Conservation (phyloP, 345 rosid genomes). For the Hibiscus tridactylites region DNA sequence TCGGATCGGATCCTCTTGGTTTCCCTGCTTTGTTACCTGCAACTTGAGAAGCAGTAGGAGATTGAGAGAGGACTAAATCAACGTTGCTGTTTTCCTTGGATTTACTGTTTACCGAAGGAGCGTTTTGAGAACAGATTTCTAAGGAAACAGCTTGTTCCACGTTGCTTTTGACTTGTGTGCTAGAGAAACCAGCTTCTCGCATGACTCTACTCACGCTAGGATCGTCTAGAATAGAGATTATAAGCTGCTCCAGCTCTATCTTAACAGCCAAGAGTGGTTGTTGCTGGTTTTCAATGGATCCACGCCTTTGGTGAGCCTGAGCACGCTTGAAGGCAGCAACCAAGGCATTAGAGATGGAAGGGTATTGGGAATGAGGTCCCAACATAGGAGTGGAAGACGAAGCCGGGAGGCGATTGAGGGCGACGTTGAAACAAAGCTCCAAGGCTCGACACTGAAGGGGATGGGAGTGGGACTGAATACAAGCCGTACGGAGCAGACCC, state of each 20-base stretch:
- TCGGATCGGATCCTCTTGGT: constrained; percentile 23
- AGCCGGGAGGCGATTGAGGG: constrained; percentile 91
- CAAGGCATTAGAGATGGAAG: constrained; percentile 84
- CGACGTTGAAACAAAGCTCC: constrained; percentile 97
- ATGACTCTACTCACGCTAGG: constrained; percentile 98
- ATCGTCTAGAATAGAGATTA: constrained; percentile 83
- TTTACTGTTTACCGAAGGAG: constrained; percentile 26
- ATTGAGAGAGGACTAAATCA: constrained; percentile 17
- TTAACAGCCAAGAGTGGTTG: constrained; percentile 81
- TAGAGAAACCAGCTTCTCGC: constrained; percentile 96
- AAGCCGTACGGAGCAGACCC: constrained; percentile 76
- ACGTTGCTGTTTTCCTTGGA: constrained; percentile 29
- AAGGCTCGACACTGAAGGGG: constrained; percentile 93
- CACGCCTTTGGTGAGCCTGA: constrained; percentile 97
- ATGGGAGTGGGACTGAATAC: constrained; percentile 88
- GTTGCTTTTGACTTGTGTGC: constrained; percentile 77
- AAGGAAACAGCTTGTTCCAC: constrained; percentile 67
- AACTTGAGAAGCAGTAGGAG: constrained; percentile 13
- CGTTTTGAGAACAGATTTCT: constrained; percentile 42
- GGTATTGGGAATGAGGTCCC: constrained; percentile 51
- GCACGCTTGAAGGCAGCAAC: constrained; percentile 98
- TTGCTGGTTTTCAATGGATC: constrained; percentile 82
- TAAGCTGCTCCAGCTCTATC: constrained; percentile 86
- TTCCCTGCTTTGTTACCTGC: constrained; percentile 12
- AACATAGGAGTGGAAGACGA: constrained; percentile 56